Evolutionary conservation across 176 grass and related monocot species (phyloP).

Genomic region (Otatea glauca): DNA sequence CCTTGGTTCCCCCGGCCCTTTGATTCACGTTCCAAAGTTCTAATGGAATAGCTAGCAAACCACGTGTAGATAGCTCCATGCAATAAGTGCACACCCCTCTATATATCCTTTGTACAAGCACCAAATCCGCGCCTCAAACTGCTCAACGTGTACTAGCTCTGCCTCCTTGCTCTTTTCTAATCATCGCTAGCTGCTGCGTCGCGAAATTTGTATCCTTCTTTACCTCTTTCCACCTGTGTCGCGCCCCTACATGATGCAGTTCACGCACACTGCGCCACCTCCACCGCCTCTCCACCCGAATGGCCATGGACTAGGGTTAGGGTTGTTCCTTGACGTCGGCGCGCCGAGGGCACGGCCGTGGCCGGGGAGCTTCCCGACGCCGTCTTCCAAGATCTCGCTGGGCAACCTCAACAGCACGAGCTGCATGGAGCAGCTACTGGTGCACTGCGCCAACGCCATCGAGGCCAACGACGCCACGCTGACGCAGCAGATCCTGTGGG

Average conservation of each 20-base stretch:
- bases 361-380: slow-evolving; percentile 50
- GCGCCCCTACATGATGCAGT: slow-evolving; percentile 92
- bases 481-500: slow-evolving; percentile 96
- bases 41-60: slow-evolving; percentile 42
- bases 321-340: slow-evolving; percentile 59
- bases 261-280: slow-evolving; percentile 69
- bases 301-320: slow-evolving; percentile 55
- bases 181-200: slow-evolving; percentile 34
- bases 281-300: slow-evolving; percentile 56
- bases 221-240: slow-evolving; percentile 18
- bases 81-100: slow-evolving; percentile 74
- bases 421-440: slow-evolving; percentile 99
- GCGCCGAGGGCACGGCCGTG: slow-evolving; percentile 47
- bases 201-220: slow-evolving; percentile 27
- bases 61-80: slow-evolving; percentile 58
- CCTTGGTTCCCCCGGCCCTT: slow-evolving; percentile 38
- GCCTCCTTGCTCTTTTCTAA: slow-evolving; percentile 50
- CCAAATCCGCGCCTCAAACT: slow-evolving; percentile 72
- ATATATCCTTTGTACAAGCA: slow-evolving; percentile 97
- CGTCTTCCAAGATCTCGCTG: slow-evolving; percentile 59
- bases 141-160: slow-evolving; percentile 58
- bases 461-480: slow-evolving; percentile 96
- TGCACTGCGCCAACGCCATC: slow-evolving; percentile 96
- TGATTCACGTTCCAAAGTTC: slow-evolving; percentile 49
- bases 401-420: slow-evolving; percentile 71